These are phyloP conservation scores for Helotiales sp. DNA, from an alignment of 2,329 filamentous ascomycete species.

Conservation along the genomic window DNA sequence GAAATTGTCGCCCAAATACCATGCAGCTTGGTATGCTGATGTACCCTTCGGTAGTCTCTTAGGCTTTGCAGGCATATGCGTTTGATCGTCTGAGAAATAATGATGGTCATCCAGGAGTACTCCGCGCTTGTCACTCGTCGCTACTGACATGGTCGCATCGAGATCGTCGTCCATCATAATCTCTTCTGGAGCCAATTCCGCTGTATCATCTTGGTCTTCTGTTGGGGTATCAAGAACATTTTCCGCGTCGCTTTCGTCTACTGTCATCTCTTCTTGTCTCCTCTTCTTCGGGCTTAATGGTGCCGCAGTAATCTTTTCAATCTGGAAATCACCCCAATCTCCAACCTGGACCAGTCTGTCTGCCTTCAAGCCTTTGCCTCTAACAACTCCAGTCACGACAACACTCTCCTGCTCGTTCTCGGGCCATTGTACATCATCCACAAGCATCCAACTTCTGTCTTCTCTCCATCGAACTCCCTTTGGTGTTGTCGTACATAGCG, in stretches of 20 bases:
- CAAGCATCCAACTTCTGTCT: slow-evolving; percentile 92
- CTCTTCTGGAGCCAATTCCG: slow-evolving; percentile 85
- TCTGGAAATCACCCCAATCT: slow-evolving; percentile 92
- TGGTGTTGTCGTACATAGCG: slow-evolving; percentile 87
- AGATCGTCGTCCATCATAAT: slow-evolving; percentile 74
- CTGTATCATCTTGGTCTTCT: slow-evolving; percentile 81
- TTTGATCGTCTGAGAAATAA: slow-evolving; percentile 92
- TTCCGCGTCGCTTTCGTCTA: slow-evolving; percentile 62
- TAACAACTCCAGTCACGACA: slow-evolving; percentile 80
- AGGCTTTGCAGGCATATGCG: slow-evolving; percentile 62
- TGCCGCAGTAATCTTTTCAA: slow-evolving; percentile 84
- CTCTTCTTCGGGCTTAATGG: slow-evolving; percentile 66
- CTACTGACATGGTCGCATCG: slow-evolving; percentile 54
- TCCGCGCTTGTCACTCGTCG: slow-evolving; percentile 70
- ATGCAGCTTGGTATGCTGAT: slow-evolving; percentile 91
- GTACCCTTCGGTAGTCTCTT: slow-evolving; percentile 88
- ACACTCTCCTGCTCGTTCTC: slow-evolving; percentile 65
- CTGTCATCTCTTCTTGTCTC: slow-evolving; percentile 69
- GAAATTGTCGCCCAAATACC: slow-evolving; percentile 80
- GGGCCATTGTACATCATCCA: slow-evolving; percentile 80
- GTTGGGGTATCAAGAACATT: slow-evolving; percentile 72
- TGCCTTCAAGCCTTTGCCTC: slow-evolving; percentile 85
- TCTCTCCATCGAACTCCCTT: slow-evolving; percentile 97
- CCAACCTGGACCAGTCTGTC: slow-evolving; percentile 90
- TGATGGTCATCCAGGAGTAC: slow-evolving; percentile 96